Conservation (phyloP, 108 stramenopile species). For the Parmales sp. region DNA sequence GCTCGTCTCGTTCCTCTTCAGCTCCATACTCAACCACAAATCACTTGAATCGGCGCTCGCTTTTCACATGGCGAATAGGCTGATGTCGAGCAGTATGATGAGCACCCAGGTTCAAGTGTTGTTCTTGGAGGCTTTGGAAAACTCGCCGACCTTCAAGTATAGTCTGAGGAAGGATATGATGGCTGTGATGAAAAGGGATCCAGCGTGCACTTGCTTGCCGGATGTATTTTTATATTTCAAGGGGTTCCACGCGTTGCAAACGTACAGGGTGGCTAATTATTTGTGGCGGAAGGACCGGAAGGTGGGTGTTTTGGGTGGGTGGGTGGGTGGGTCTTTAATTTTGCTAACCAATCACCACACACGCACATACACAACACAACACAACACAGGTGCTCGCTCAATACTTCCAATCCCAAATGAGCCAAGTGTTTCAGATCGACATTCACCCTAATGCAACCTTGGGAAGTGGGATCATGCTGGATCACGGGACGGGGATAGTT, state of each 20-base stretch:
- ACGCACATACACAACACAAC: too few relatives aligned
- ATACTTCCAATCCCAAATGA: slow-evolving; percentile 66
- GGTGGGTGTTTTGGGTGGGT: neutral
- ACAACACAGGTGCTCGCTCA: slow-evolving; percentile 42
- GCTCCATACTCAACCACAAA: slow-evolving; percentile 70
- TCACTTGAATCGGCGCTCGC: slow-evolving; percentile 63
- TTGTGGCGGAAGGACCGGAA: slow-evolving; percentile 52
- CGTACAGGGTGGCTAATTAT: slow-evolving; percentile 61
- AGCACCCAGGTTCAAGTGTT: slow-evolving; percentile 61
- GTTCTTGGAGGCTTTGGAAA: slow-evolving; percentile 46
- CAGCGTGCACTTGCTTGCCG: slow-evolving; percentile 48
- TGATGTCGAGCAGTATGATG: slow-evolving; percentile 48
- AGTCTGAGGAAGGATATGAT: slow-evolving; percentile 52
- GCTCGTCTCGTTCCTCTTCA: slow-evolving; percentile 66
- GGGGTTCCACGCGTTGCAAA: slow-evolving; percentile 77
- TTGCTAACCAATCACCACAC: too few relatives aligned
- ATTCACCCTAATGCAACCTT: slow-evolving; percentile 72
- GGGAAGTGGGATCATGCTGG: slow-evolving; percentile 62
- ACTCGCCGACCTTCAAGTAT: slow-evolving; percentile 37
- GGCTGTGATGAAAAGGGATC: slow-evolving; percentile 65
- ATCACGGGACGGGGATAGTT: slow-evolving; percentile 77
- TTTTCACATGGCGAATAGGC: slow-evolving; percentile 68
- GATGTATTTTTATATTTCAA: slow-evolving; percentile 69
- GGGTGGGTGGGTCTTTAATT: neutral
- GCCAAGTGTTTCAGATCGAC: slow-evolving; percentile 69